phyloP scores from a whole-genome alignment of 306 rosid species.

The Prunus davidiana region DNA sequence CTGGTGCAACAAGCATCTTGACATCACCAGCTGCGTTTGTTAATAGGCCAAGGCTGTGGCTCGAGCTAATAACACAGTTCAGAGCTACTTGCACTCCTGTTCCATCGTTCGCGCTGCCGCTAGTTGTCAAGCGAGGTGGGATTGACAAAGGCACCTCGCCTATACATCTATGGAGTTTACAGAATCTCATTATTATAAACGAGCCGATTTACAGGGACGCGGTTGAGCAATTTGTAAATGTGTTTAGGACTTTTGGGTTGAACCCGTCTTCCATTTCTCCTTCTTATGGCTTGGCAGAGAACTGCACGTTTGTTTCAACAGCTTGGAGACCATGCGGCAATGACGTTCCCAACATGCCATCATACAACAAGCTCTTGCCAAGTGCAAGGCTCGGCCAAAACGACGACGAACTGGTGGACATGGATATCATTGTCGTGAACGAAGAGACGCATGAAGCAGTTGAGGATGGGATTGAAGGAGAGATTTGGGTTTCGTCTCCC shows the following conservation, averaged over 20 bases:
- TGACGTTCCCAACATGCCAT: constrained; percentile 39
- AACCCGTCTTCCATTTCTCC: constrained; percentile 55
- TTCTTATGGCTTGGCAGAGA: constrained; percentile 83
- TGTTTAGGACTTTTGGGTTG: constrained; percentile 52
- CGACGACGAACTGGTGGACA: constrained; percentile 40
- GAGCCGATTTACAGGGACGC: constrained; percentile 58
- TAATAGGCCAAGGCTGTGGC: constrained; percentile 65
- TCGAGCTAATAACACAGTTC: constrained; percentile 58
- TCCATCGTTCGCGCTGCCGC: constrained; percentile 68
- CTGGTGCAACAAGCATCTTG: constrained; percentile 63
- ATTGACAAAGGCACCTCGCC: constrained; percentile 24
- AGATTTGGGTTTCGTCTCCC: constrained; percentile 77
- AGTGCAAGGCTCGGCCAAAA: constrained; percentile 41
- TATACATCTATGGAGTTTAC: constrained; percentile 41
- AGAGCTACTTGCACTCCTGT: constrained; percentile 77
- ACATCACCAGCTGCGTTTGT: constrained; percentile 57
- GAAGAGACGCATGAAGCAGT: constrained; percentile 59
- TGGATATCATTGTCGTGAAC: constrained; percentile 56
- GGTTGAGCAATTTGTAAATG: constrained; percentile 48
- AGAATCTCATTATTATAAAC: constrained; percentile 64
- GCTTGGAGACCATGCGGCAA: constrained; percentile 41
- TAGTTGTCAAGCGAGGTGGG: constrained; percentile 64
- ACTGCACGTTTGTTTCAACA: constrained; percentile 81
- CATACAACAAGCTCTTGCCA: constrained; percentile 59
- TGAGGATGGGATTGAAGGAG: constrained; percentile 77